These are phyloP conservation scores for Litchi chinensis DNA, from an alignment of 345 rosid species.

Conservation along the genomic window DNA sequence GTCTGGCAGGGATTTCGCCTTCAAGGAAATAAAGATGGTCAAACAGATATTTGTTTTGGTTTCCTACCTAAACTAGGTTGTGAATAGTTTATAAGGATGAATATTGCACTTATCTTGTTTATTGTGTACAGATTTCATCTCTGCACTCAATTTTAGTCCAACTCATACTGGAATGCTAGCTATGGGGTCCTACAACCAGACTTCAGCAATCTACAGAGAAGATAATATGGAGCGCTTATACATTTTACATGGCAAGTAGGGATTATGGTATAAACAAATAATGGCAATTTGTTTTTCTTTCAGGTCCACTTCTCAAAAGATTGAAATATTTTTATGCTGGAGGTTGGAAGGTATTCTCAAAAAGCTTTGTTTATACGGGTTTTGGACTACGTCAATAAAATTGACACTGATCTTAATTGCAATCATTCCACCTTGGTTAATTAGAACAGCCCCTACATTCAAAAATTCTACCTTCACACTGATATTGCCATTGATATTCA, in stretches of 20 bases:
- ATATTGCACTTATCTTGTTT: slow-evolving; percentile 17
- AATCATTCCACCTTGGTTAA: not conserved
- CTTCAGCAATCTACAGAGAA: slow-evolving; percentile 84
- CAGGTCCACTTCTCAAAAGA: slow-evolving; percentile 95
- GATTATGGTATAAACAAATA: slow-evolving; percentile 18
- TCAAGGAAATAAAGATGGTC: slow-evolving; percentile 90
- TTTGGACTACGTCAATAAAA: not conserved
- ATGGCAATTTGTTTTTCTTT: slow-evolving; percentile 23
- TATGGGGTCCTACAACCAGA: slow-evolving; percentile 84
- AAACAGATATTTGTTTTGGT: slow-evolving; percentile 53
- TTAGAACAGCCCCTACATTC: not conserved
- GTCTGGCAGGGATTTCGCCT: slow-evolving; percentile 87
- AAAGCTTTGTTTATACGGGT: not conserved
- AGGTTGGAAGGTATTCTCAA: slow-evolving; percentile 73
- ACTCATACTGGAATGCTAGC: slow-evolving; percentile 83
- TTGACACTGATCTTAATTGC: not conserved
- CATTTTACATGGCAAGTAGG: slow-evolving; percentile 92
- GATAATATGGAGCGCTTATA: slow-evolving; percentile 94
- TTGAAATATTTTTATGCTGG: slow-evolving; percentile 92
- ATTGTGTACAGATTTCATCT: slow-evolving; percentile 65
- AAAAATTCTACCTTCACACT: not conserved
- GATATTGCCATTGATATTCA: not conserved
- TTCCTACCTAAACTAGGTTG: slow-evolving; percentile 2
- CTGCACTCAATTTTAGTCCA: slow-evolving; percentile 82
- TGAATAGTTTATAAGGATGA: not conserved